These are phyloP conservation scores for Talaromyces adpressus DNA, from an alignment of 495 filamentous ascomycete species.

Conservation along the genomic window DNA sequence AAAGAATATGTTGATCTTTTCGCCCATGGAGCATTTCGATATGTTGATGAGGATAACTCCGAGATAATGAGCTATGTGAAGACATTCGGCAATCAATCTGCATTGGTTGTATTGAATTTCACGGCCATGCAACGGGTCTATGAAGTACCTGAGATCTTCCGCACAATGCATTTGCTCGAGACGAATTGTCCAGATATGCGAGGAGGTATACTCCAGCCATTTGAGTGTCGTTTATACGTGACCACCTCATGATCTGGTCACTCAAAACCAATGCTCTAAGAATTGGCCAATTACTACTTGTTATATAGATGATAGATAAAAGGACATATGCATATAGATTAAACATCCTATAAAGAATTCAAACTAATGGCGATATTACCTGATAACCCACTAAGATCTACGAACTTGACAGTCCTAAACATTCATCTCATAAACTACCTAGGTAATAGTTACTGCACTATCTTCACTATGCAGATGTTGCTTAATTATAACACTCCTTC, in stretches of 20 bases:
- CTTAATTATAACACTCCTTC: background rate
- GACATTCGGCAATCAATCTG: conserved; percentile 5
- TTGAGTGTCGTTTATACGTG: conserved; percentile 7
- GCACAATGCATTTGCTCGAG: background rate
- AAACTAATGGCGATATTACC: background rate
- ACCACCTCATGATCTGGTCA: background rate
- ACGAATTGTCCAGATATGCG: conserved; percentile 4
- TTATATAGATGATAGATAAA: conserved; percentile 4
- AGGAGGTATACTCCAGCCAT: conserved; percentile 3
- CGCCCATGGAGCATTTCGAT: conserved; percentile 1
- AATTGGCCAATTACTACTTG: conserved; percentile 1
- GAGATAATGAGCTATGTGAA: conserved; percentile 3
- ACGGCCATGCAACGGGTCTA: conserved; percentile 5
- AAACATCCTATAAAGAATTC: background rate
- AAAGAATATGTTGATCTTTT: conserved; percentile 4
- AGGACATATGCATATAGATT: background rate
- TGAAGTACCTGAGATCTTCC: conserved; percentile 2
- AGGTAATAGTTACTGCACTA: background rate
- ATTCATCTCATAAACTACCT: background rate
- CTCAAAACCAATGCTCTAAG: background rate
- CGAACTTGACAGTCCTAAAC: background rate
- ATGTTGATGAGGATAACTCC: conserved; percentile 3
- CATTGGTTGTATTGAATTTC: conserved; percentile 3
- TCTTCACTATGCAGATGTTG: background rate
- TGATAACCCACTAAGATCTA: background rate